A percentile compares a stretch with the other conserved stretches of the same genome.
Evolutionary conservation across 2,329 filamentous ascomycete genomes (phyloP).

Genomic region (Coleophoma eucalyptorum): DNA sequence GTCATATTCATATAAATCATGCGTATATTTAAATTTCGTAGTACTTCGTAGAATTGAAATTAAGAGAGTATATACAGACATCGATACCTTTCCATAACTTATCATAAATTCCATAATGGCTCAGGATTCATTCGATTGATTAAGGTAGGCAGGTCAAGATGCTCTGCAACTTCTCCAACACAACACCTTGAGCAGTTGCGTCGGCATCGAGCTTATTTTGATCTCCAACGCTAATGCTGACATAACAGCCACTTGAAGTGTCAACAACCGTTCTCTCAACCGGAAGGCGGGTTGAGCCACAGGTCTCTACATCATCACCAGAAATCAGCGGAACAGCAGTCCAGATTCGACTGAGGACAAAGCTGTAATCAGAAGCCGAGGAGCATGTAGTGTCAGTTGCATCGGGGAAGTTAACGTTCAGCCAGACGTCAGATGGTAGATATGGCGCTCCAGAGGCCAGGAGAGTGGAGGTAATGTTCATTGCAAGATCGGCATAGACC

Average conservation of each 20-base stretch:
- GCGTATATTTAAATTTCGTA: too few species aligned
- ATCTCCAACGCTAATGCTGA: conserved; percentile 60
- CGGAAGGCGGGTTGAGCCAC: conserved; percentile 51
- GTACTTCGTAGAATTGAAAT: too few species aligned
- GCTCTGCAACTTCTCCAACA: conserved; percentile 44
- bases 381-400: conserved; percentile 46
- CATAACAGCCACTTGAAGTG: conserved; percentile 48
- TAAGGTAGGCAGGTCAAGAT: conserved; percentile 43
- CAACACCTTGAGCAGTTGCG: conserved; percentile 44
- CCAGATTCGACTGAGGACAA: conserved; percentile 59
- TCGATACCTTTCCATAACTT: too few species aligned
- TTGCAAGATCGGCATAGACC: conserved; percentile 62
- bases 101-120: too few species aligned
- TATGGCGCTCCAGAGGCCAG: conserved; percentile 56
- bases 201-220: conserved; percentile 56
- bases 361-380: conserved; percentile 52
- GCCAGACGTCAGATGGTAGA: conserved; percentile 53
- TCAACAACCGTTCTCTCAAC: conserved; percentile 51
- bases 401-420: conserved; percentile 68
- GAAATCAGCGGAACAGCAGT: conserved; percentile 32
- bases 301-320: conserved; percentile 50
- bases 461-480: conserved; percentile 52
- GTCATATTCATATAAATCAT: too few species aligned
- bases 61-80: too few species aligned
- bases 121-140: not conserved